Base-by-base conservation (phyloP, 164 flowering plant species). In the Stephania cephalantha region DNA sequence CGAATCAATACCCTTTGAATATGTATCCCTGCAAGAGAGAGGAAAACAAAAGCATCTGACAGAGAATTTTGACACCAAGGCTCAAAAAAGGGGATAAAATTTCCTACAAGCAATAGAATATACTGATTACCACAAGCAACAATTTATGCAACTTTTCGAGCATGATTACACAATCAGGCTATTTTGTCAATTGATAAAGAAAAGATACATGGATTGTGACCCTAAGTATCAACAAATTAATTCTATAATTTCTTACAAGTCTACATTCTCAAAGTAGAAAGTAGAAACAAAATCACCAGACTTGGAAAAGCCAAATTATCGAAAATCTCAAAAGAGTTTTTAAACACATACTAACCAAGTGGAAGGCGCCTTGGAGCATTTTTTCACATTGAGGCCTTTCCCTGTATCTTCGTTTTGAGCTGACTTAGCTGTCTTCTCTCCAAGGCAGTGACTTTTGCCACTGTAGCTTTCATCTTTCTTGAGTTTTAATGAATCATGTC, bases 1-100 rank as follows among this genome's bases (percentile, higher is more conserved):
- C 46, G 84, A 48, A 72, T 86, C 85, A 73, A 90, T 80, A 52
- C 93, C 91, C 78, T 82, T 83, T 2, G 97, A 86, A 77, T 87
- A 87, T 64, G 94, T 97, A 85, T 91, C 93, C 98, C 98, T 94
- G 84, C 73, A 73, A 67, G 31, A 55, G 20, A 45, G 2, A 58
- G 9, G 55, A 61, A 71, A 9, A 66, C 58, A 22, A n/a, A 71
- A 73, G 50, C 53, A 45, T 45, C 30, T 46, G 50, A 22, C 44
- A 69, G 63, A 55, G 63, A 12, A 61, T 61, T 4, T 71, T 66
- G 48, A 72, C 46, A 53, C 20, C 53, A 52, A 70, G 3, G 25
- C 25, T 25, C 25, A 25, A 25, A 25, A 25, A 25, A 25, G 25
- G 25, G 25, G 0, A 25, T 25, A 25, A 0, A 13, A 70, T 50